phyloP scores from a whole-genome alignment of 2,329 filamentous ascomycete species.

The Cercospora brassicicola region DNA sequence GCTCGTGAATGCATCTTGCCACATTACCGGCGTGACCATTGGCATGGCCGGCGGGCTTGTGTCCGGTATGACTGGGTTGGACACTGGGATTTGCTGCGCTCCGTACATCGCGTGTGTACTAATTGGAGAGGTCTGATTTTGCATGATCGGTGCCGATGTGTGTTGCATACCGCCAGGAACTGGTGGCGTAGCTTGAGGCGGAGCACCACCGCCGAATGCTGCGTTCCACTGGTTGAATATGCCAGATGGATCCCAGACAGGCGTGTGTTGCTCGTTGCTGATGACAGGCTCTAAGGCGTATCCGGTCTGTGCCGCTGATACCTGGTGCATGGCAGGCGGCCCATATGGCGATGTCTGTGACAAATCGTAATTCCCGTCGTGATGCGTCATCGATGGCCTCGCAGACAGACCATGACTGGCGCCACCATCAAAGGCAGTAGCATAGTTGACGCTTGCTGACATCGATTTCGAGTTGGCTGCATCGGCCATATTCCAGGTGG shows the following conservation, averaged over 20 bases:
- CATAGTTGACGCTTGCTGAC: constrained; percentile 29
- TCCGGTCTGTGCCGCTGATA: constrained; percentile 27
- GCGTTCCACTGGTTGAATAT: constrained; percentile 83
- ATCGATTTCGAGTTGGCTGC: constrained; percentile 28
- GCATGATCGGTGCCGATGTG: constrained; percentile 35
- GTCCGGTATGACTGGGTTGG: constrained; percentile 22
- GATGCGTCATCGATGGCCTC: constrained; percentile 26
- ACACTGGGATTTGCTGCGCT: constrained; percentile 26
- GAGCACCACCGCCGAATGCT: constrained; percentile 73
- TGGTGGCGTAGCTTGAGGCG: constrained; percentile 47
- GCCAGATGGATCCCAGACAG: constrained; percentile 40
- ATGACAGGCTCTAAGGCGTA: constrained; percentile 32
- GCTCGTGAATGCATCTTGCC: constrained; percentile 51
- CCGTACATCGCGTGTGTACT: constrained; percentile 28
- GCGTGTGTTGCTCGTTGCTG: constrained; percentile 34
- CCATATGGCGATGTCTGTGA: constrained; percentile 25
- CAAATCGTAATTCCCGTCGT: constrained; percentile 25
- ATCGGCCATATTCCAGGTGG: constrained; percentile 29
- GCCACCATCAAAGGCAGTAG: constrained; percentile 26
- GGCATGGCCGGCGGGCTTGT: constrained; percentile 28
- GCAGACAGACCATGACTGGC: constrained; percentile 20
- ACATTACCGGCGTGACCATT: constrained; percentile 52
- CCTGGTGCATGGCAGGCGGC: constrained; percentile 25
- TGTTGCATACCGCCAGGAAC: constrained; percentile 30
- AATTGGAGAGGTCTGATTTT: constrained; percentile 39